Evolutionary conservation across 2,329 filamentous ascomycete species (phyloP), one percentile per base, ranked within the genome.

Genomic region (Akanthomyces muscarius): DNA sequence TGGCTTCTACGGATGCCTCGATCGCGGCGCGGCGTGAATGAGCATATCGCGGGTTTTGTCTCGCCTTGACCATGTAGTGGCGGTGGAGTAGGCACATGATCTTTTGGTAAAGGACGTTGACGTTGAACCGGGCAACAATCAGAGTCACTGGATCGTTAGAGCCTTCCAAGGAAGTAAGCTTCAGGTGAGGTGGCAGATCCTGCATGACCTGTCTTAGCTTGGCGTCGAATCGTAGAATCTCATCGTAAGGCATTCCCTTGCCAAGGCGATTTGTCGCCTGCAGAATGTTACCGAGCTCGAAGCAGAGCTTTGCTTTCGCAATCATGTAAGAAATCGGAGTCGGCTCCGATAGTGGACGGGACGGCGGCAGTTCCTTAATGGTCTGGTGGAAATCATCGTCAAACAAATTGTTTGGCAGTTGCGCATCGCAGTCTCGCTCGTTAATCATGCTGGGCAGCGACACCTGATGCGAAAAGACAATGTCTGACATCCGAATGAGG

Each of bases 61-160:
- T 82, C 5, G 92, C 90, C 64, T 88, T 85, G n/a, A 85, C 81
- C 63, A 97, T 83, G 73, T 95, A 97, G 66, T 92, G 92, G 57
- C 92, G 85, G 74, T 99, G 95, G 45, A 99, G 83, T 25, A 97
- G 85, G 69, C 92, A 96, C 69, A 96, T 83, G 21, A 92, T 90
- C 76, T 96, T 97, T 66, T 96, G 87, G 71, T 92, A 96, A 5
- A 97, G 78, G 56, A 95, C 88, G 65, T 95, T 91, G 38, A 97
- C 79, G 63, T 89, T 90, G 72, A 92, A 93, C 33, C 93, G 87
- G 58, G 93, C 89, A 78, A 96, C 89, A 63, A 97, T 88, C 64
- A 95, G 84, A 30, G 91, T 90, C 73, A 95, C 87, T 21, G 96
- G 88, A 69, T 97, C 93, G 53, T 87, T 82, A 5, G 86, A 88